Percentiles rank a stretch among this genome's conserved stretches.
Evolutionary conservation across 805 yeast species (phyloP).

Genomic region (Groenewaldozyma tartarivorans): DNA sequence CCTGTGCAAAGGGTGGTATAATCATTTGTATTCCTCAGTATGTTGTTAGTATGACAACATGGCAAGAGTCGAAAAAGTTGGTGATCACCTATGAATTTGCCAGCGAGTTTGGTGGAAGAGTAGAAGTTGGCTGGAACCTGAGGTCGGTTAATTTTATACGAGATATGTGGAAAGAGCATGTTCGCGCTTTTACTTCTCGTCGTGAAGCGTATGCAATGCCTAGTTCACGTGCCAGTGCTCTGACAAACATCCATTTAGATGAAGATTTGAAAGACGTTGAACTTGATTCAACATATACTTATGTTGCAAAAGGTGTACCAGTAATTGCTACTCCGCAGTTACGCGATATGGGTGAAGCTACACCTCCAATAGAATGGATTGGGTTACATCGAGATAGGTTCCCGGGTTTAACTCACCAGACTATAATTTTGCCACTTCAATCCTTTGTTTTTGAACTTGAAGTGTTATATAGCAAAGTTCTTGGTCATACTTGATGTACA

Average conservation of each 20-base stretch:
- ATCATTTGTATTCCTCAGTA: conserved; percentile 75
- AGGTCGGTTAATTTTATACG: conserved; percentile 85
- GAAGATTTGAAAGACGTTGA: conserved; percentile 40
- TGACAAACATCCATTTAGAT: conserved; percentile 21
- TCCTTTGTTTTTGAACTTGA: conserved; percentile 42
- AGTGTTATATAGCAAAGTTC: conserved; percentile 10
- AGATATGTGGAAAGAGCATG: conserved; percentile 87
- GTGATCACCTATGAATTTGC: conserved; percentile 57
- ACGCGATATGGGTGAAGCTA: conserved; percentile 88
- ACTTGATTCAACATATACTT: conserved; percentile 33
- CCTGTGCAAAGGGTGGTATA: conserved; percentile 63
- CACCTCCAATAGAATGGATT: conserved; percentile 98
- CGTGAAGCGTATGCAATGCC: conserved; percentile 27
- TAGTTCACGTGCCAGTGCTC: conserved; percentile 7
- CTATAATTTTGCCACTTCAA: conserved; percentile 64
- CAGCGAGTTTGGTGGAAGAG: conserved; percentile 78
- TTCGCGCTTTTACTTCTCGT: conserved; percentile 59
- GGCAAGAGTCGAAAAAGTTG: conserved; percentile 43
- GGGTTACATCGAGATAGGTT: conserved; percentile 82
- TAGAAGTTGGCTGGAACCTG: conserved; percentile 87
- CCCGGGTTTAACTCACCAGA: conserved; percentile 80
- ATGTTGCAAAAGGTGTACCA: conserved; percentile 64
- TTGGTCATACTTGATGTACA: conserved; percentile 15
- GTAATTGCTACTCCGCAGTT: conserved; percentile 81
- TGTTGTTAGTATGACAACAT: conserved; percentile 63